A percentile compares a stretch with the other conserved stretches of the same genome.
phyloP scores from a whole-genome alignment of 1,284 basidiomycete genomes.

The Gymnopus androsaceus region DNA sequence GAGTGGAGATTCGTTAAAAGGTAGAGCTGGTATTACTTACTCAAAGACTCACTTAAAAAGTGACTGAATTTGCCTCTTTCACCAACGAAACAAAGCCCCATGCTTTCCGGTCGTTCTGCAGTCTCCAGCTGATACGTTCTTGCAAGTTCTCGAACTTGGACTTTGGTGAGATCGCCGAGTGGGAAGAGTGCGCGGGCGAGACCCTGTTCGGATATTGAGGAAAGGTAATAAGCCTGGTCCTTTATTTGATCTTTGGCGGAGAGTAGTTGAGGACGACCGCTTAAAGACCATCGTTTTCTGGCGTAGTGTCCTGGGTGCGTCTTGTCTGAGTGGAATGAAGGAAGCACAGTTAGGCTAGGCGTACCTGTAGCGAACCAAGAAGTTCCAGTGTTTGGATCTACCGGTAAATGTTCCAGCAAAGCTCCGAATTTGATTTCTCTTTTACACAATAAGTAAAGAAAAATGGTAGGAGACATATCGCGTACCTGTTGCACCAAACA shows the following conservation, averaged over 20 bases:
- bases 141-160: slow-evolving; percentile 81
- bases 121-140: slow-evolving; percentile 69
- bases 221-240: slow-evolving; percentile 95
- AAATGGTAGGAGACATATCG: slow-evolving; percentile 8
- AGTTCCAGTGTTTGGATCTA: slow-evolving; percentile 28
- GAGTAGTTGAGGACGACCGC: slow-evolving; percentile 57
- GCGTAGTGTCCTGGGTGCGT: slow-evolving; percentile 81
- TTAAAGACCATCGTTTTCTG: slow-evolving; percentile 54
- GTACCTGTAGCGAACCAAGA: slow-evolving; percentile 82
- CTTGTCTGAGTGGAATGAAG: not conserved
- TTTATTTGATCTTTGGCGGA: slow-evolving; percentile 71
- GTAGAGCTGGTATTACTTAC: not conserved
- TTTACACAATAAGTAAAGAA: not conserved
- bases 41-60: slow-evolving; percentile 63
- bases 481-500: slow-evolving; percentile 87
- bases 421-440: slow-evolving; percentile 96
- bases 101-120: slow-evolving; percentile 82
- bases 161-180: slow-evolving; percentile 67
- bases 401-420: slow-evolving; percentile 66
- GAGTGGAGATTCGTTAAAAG: not conserved
- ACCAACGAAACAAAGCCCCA: slow-evolving; percentile 98
- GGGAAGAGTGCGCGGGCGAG: slow-evolving; percentile 80
- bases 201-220: slow-evolving; percentile 69
- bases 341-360: slow-evolving; percentile 8
- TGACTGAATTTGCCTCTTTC: slow-evolving; percentile 73